Base-by-base conservation (phyloP, 1,139 yeast species). In the Sugiyamaella japonica region DNA sequence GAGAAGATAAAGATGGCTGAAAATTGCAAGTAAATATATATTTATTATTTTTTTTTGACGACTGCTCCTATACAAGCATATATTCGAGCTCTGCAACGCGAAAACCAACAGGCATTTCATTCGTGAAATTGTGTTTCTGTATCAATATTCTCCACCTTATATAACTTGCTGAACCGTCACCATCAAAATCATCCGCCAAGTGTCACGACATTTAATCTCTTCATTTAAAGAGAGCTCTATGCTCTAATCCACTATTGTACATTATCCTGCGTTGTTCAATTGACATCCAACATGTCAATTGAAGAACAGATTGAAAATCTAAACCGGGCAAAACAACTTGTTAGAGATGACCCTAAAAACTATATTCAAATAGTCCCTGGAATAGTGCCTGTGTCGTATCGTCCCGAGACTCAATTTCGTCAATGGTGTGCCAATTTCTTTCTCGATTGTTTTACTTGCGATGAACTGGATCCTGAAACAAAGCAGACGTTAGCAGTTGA, bases 361-460 rank as follows among this genome's bases (percentile, higher is more conserved):
- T 73, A 69, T 43, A 70, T 75, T 0, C 69, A 65, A 42, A 64
- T 75, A 23, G 68, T 74, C 17, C 64, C 66, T 12, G 70, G 73
- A 12, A 66, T 74, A 17, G 63, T 73, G 37, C 70, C 73, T 16
- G 62, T 73, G 20, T 72, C 75, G n/a, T 64, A 65, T 42, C 63
- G 68, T 7, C 68, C 70, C 2, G 74, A 71, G 32, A 55, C 61
- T 7, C 61, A 59, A 16, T 62, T 74, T 15, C 64, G 75, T 12
- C 65, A 64, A 32, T 75, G 78, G 78, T 68, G 73, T 48, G 66
- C 74, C 1, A 63, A 60, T 16, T 74, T 74, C 57, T 62, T 75
- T n/a, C 65, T 68, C 17, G 75, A 72, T 50, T 75, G 74, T 9
- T 70, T 75, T 51, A 62, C 73, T 10, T 62, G 70, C 9, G 58